Evolutionary conservation across 306 rosid genomes (phyloP).

Genomic region (Luffa aegyptiaca): DNA sequence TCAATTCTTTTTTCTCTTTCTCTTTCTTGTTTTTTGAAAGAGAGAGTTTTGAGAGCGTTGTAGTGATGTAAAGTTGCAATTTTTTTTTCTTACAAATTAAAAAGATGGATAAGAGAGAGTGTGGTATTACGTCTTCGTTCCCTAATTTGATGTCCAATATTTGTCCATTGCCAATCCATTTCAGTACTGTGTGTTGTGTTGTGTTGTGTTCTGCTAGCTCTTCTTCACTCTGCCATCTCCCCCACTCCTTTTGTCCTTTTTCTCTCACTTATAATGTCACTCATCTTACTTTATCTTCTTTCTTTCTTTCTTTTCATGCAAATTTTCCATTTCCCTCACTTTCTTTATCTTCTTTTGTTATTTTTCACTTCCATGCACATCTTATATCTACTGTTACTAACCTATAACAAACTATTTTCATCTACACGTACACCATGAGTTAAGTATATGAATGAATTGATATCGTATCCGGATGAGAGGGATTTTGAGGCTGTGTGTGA

Average conservation of each 20-base stretch:
- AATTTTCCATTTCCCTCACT: no score
- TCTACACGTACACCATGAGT: no score
- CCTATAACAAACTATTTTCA: no score
- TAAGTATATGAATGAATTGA: neutral
- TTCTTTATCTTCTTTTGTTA: no score
- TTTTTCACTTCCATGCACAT: neutral
- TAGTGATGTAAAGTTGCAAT: no score
- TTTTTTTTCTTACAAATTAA: neutral
- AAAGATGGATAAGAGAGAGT: neutral
- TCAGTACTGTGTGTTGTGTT: neutral
- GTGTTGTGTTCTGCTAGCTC: no score
- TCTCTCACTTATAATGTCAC: neutral
- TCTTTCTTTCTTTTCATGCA: no score
- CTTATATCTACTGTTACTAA: no score
- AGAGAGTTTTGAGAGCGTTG: no score
- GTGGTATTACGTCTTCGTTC: slow-evolving; percentile 3
- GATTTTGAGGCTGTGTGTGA: neutral
- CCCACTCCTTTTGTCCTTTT: slow-evolving; percentile 7
- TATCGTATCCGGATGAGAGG: no score
- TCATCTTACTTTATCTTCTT: neutral
- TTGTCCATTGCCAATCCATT: slow-evolving; percentile 1
- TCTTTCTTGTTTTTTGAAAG: neutral
- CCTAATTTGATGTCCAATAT: neutral
- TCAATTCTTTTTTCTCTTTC: slow-evolving; percentile 25
- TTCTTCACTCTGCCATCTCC: neutral